A percentile compares a stretch with the other conserved stretches of the same genome.
These are phyloP conservation scores for Magnaporthiopsis rhizophila DNA, from an alignment of 2,329 filamentous ascomycete genomes.

Conservation along the genomic window DNA sequence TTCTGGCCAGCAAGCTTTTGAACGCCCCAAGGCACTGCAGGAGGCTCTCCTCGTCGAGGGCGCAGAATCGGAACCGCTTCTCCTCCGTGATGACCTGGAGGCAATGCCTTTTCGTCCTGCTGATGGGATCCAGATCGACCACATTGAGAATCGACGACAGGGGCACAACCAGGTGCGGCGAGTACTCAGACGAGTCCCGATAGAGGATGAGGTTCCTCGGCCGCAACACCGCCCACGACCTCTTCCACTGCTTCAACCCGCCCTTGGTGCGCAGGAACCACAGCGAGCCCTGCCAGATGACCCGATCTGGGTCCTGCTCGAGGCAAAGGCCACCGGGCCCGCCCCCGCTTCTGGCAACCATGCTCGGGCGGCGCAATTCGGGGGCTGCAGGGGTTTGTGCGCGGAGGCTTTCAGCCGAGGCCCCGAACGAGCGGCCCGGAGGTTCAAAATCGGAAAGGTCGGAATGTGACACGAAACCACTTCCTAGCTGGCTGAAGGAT, in stretches of 20 bases:
- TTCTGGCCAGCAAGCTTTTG: constrained; percentile 74
- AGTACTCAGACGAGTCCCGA: constrained; percentile 88
- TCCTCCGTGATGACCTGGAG: constrained; percentile 93
- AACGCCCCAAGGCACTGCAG: constrained; percentile 82
- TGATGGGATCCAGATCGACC: constrained; percentile 85
- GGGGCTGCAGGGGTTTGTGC: constrained; percentile 28
- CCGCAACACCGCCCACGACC: constrained; percentile 85
- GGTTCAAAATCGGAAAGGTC: constrained; percentile 72
- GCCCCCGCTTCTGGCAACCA: constrained; percentile 46
- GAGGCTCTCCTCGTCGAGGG: constrained; percentile 71
- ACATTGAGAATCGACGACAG: constrained; percentile 77
- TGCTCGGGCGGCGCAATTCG: constrained; percentile 23
- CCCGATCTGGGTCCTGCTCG: constrained; percentile 68
- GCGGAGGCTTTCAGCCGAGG: constrained; percentile 43
- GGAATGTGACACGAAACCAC: constrained; percentile 70
- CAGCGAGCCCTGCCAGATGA: constrained; percentile 91
- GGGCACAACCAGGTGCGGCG: constrained; percentile 72
- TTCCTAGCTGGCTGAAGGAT: constrained; percentile 55
- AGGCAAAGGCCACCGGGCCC: constrained; percentile 51
- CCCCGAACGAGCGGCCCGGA: constrained; percentile 34
- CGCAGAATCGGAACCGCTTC: constrained; percentile 70
- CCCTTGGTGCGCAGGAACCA: constrained; percentile 75
- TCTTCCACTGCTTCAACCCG: constrained; percentile 88
- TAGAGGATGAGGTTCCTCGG: constrained; percentile 81
- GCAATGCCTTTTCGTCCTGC: constrained; percentile 75